Base-by-base conservation (phyloP, 495 filamentous ascomycete species). In the Tuber umbilicatum region DNA sequence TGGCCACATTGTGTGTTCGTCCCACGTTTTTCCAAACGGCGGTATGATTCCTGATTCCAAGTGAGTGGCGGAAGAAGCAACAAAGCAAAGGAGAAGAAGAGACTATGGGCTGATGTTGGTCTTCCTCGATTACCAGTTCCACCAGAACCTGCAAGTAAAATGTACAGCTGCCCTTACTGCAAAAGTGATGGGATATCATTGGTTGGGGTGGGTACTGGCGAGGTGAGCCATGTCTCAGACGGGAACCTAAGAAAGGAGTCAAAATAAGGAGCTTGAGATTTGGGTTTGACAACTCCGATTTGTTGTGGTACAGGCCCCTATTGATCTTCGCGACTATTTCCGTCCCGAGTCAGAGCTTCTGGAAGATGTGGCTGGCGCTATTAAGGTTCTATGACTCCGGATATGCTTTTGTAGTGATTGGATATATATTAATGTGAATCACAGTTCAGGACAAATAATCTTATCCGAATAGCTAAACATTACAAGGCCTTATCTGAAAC, bases 401-500 rank as follows among this genome's bases (percentile, higher is more conserved):
- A 67, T 47, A 12, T 12, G 64, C 50, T 50, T 43, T 7, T 5
- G 5, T 31, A 38, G 41, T 37, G 41, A 10, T 50, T 70, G 42
- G n/a, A 69, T 38, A 50, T 64, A 41, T 37, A 67, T 60, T 81
- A 60, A 80, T 64, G 68, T 21, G 47, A 73, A 73, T 21, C 21
- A 17, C 42, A 81, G 79, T 81, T 81, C 72, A 79, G 79, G 70
- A 72, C 75, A 71, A 80, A 60, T 35, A 81, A 81, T 71, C 74
- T 41, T 16, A 42, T 81, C 67, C 76, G 79, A 35, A 75, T 75
- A 10, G 79, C 79, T 64, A 71, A 70, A 21, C 79, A 81, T 74
- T 81, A 78, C 70, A 81, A 74, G 67, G 35, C 31, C 43, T 69
- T 81, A 23, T 75, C 79, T 23, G 79, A 81, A 67, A 81, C 78